Evolutionary conservation across 768 basidiomycete genomes (phyloP), one percentile per base, ranked within the genome.

Genomic region (Lactarius deliciosus): DNA sequence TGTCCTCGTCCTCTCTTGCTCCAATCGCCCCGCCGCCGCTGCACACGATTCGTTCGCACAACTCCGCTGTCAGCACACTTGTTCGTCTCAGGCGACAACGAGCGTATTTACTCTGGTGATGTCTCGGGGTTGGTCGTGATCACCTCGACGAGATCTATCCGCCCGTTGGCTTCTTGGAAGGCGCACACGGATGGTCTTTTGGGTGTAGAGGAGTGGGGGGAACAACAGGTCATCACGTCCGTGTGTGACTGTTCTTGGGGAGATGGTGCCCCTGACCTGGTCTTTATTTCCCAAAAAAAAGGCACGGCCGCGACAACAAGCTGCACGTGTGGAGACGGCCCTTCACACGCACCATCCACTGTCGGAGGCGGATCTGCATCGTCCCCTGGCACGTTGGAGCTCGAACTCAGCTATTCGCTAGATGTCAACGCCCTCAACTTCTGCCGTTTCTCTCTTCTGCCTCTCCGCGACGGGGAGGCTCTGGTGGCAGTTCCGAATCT

Each of bases 401-500:
- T 91, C 4, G 66, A 73, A 8, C 75, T 91, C 4, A 74, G 77
- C 13, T 89, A 88, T 71, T 89, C 90, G 0, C 77, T 98, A 75
- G 91, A 94, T 72, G 88, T 96, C 66, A 99, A 99, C 74, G 88
- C 96, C 2, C 81, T 98, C 63, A 97, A 96, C 73, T 98, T 90
- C 75, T 98, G 96, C 76, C 86, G 90, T 2, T 95, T 97, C 76
- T 90, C 92, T 8, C 79, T 98, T 3, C 74, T 90, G 43, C 22
- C 57, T 5, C 22, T 54, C 75, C 25, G 25, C 22, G 6, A 72
- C 38, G 15, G 63, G 18, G 28, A 56, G 18, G 88, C 85, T 1
- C 77, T 94, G 55, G 74, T 98, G 32, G 93, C 92, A 0, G 78
- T 97, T 16, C 95, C 95, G 0, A 96, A 95, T 72, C 80, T 98